These are phyloP conservation scores for Tricholoma hemisulphureum DNA, from an alignment of 768 basidiomycete genomes.

Conservation along the genomic window DNA sequence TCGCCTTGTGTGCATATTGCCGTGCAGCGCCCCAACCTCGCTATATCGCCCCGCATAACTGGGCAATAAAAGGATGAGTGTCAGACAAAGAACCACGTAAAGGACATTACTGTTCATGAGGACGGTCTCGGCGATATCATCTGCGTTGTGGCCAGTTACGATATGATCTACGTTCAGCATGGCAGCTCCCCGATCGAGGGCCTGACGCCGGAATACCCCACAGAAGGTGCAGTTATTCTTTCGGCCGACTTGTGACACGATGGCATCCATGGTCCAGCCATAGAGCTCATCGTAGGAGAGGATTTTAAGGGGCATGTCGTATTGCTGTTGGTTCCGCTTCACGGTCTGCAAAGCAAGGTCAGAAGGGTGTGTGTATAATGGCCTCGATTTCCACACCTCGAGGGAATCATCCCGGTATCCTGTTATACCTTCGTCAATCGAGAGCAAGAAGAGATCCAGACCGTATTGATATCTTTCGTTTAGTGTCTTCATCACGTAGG, in stretches of 20 bases:
- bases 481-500: slow-evolving; percentile 93
- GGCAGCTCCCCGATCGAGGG: slow-evolving; percentile 91
- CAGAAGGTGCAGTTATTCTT: slow-evolving; percentile 99
- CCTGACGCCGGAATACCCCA: slow-evolving; percentile 95
- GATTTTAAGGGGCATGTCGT: slow-evolving; percentile 93
- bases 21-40: slow-evolving; percentile 90
- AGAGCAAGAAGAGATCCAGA: slow-evolving; percentile 85
- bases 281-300: slow-evolving; percentile 95
- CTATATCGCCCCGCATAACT: slow-evolving; percentile 99
- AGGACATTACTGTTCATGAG: slow-evolving; percentile 91
- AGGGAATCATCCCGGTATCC: slow-evolving; percentile 97
- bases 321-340: slow-evolving; percentile 94
- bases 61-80: slow-evolving; percentile 8
- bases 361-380: neutral
- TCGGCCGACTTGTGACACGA: slow-evolving; percentile 90
- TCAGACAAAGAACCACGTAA: neutral
- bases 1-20: slow-evolving; percentile 94
- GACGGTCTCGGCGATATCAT: slow-evolving; percentile 98
- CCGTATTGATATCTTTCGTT: slow-evolving; percentile 95
- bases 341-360: slow-evolving; percentile 66
- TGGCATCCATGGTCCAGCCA: slow-evolving; percentile 99
- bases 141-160: slow-evolving; percentile 98
- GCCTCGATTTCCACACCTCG: slow-evolving; percentile 51
- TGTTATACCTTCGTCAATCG: slow-evolving; percentile 98
- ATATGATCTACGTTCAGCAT: slow-evolving; percentile 92